These are phyloP conservation scores for Fusarium subglutinans DNA, from an alignment of 2,329 filamentous ascomycete genomes.

Conservation along the genomic window DNA sequence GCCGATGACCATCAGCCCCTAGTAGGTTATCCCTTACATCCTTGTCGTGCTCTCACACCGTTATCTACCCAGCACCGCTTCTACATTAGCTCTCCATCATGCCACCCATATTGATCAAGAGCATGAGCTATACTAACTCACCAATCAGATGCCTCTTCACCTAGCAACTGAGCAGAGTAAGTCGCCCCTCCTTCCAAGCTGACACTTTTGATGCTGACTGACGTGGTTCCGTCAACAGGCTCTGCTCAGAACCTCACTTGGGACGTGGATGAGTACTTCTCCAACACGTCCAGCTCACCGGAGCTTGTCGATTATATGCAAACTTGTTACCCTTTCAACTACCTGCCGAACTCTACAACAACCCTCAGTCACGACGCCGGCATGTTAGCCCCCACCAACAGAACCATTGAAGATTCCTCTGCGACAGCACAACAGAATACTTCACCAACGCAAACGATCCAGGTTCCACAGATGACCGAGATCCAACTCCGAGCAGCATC, in stretches of 20 bases:
- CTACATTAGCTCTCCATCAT: too few relatives aligned
- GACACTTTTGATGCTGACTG: background rate
- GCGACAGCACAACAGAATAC: accelerated
- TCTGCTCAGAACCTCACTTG: background rate
- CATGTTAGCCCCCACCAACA: background rate
- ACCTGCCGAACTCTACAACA: background rate
- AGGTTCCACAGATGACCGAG: background rate
- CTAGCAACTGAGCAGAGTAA: background rate
- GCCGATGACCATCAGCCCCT: background rate
- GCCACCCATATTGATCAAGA: background rate
- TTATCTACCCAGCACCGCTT: background rate
- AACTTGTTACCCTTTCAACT: background rate
- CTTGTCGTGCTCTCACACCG: background rate
- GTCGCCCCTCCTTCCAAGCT: too few relatives aligned
- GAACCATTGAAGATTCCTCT: accelerated
- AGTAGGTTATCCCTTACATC: background rate
- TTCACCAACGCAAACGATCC: background rate
- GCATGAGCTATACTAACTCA: background rate
- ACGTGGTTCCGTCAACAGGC: background rate
- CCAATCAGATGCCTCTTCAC: background rate
- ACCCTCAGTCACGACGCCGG: too few relatives aligned
- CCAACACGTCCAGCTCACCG: background rate
- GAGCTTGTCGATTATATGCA: background rate
- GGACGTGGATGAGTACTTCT: background rate
- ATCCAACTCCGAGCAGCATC: background rate